Percentiles rank a stretch among this genome's conserved stretches.
Evolutionary conservation across 352 stramenopile species (phyloP).

Genomic region (Plasmopara viticola): DNA sequence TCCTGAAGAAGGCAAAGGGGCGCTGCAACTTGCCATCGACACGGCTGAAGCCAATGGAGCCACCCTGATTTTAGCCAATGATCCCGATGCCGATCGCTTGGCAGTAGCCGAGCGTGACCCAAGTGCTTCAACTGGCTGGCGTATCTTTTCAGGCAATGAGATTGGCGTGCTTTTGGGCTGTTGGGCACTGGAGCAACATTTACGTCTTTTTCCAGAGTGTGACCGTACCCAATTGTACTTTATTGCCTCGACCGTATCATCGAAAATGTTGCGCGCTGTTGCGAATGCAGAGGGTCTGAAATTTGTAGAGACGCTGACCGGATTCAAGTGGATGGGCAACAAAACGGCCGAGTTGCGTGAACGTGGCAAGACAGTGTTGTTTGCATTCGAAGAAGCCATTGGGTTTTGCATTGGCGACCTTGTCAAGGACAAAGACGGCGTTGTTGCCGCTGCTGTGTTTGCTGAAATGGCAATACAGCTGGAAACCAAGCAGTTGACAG

Average conservation of each 20-base stretch:
- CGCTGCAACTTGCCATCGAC: constrained; percentile 90
- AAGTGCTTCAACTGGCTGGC: constrained; percentile 76
- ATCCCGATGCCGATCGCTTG: constrained; percentile 97
- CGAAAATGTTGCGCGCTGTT: constrained; percentile 94
- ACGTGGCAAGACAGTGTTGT: constrained; percentile 90
- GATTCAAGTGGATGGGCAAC: constrained; percentile 99
- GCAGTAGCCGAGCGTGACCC: constrained; percentile 90
- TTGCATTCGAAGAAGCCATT: constrained; percentile 98
- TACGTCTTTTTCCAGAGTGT: constrained; percentile 46
- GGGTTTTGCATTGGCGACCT: constrained; percentile 96
- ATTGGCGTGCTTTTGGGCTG: constrained; percentile 93
- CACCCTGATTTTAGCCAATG: constrained; percentile 94
- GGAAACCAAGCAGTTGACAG: constrained; percentile 40
- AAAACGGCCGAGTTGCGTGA: constrained; percentile 68
- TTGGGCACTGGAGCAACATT: constrained; percentile 84
- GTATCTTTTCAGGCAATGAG: constrained; percentile 97
- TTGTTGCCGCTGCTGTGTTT: constrained; percentile 89
- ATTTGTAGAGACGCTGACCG: constrained; percentile 97
- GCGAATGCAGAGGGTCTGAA: constrained; percentile 89
- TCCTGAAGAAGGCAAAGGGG: constrained; percentile 96
- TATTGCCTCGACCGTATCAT: constrained; percentile 94
- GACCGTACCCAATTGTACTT: constrained; percentile 78
- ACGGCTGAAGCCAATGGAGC: constrained; percentile 69
- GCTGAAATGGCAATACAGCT: constrained; percentile 85
- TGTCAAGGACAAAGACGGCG: constrained; percentile 98